Base-by-base conservation (phyloP, 2,329 filamentous ascomycete species). In the Ophiostoma fasciatum region DNA sequence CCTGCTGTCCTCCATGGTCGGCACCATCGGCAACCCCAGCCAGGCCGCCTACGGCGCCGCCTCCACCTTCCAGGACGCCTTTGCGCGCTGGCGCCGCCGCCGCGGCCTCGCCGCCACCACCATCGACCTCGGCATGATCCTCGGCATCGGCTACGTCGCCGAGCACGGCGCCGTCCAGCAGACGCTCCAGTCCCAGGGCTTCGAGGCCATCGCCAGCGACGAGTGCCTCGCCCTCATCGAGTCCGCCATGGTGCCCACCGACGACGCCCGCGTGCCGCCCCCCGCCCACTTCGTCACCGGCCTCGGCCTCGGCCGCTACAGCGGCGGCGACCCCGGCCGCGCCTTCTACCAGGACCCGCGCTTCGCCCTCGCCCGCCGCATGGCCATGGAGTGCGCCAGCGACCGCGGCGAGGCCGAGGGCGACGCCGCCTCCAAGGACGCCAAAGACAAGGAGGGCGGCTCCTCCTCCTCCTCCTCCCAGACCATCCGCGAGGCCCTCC, bases 11-110 rank as follows among this genome's bases (percentile, higher is more conserved):
- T 56, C 52, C 33, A 49, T 54, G 17, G 55, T 53, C 0, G 52
- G 54, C 20, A 43, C 57, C 7, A 35, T 57, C 3, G 59, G 57
- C 6, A 51, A 51, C 28, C 48, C 49, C n/a, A 51, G 50, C 2
- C 60, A 64, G 35, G 48, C 54, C 20, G 61, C 59, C 37, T 64
- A 66, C 36, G 49, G 53, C 1, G 56, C 60, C 0, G 60, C 48
- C 9, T 64, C 62, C 39, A 42, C 51, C 4, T 64, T 58, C 49
- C 47, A 61, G 17, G 57, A 62, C 33, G 51, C 54, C 3, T 55
- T 63, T 25, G 55, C 54, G 4, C 40, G 41, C 9, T 60, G 57
- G 40, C 54, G 61, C 4, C 46, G 45, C 3, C 27, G 21, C 1
- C 48, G 45, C 1, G 56, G 58, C 3, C 49, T 59, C 1, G 42